Base-by-base conservation (phyloP, 2,329 filamentous ascomycete species). In the Aureobasidium sp. region DNA sequence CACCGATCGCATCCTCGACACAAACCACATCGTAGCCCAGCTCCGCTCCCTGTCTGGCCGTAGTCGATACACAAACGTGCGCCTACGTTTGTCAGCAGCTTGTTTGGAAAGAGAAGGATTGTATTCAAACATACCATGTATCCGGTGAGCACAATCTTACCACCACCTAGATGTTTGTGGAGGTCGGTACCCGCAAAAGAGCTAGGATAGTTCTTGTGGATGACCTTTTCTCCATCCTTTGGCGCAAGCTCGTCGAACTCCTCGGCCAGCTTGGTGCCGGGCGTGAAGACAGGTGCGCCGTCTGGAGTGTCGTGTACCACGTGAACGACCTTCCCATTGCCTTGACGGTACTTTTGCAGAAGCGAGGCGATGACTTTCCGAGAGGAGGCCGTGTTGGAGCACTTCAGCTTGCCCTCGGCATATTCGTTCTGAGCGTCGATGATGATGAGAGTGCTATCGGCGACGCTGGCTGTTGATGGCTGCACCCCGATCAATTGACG, bases 401-500 rank as follows among this genome's bases (percentile, higher is more conserved):
- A 81, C 27, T 79, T 77, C 0, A 89, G 78, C 5, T 78, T 74
- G 50, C 86, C 86, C 2, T 77, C 72, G 11, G 81, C 81, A 64
- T 86, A 88, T 73, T 89, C 86, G 68, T 88, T 88, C 68, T 89
- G 86, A 1, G 86, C 86, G 49, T 64, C 85, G 68, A 88, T 85
- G 72, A 89, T 87, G 67, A 89, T 73, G 48, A 89, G 78, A 2
- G 81, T 80, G 64, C 81, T 84, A 73, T 88, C 84, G 47, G 72
- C 70, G 0, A 80, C 74, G 0, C 82, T 81, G 8, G 85, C 85
- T 0, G 80, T 82, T 14, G 82, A 83, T 29, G 79, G 78, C 10
- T 76, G 69, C 13, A 80, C 74, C 62, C 85, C 85, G 60, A 87
- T 68, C 62, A 84, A 73, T 16, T 74, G 62, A 62, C 83, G 81